A percentile compares a stretch with the other conserved stretches of the same genome.
Evolutionary conservation across 1,139 yeast species (phyloP).

Genomic region (Oligophagozyma castellii): DNA sequence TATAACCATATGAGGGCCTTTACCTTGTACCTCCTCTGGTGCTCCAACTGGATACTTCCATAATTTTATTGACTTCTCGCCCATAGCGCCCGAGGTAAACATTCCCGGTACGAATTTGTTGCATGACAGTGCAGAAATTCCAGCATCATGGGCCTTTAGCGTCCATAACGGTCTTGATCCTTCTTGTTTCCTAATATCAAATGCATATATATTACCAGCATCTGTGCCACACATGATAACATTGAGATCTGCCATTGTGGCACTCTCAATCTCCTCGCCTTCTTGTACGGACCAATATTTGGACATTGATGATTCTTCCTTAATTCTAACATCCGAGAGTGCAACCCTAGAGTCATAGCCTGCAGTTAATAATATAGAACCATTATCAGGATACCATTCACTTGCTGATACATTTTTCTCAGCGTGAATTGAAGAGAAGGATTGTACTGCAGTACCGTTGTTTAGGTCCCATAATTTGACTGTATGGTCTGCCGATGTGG

Average conservation of each 20-base stretch:
- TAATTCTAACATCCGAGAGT: slow-evolving; percentile 70
- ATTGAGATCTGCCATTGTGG: slow-evolving; percentile 58
- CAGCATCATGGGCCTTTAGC: slow-evolving; percentile 92
- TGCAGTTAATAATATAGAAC: slow-evolving; percentile 76
- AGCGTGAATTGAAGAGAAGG: slow-evolving; percentile 33
- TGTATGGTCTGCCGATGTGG: slow-evolving; percentile 91
- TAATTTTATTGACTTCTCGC: slow-evolving; percentile 71
- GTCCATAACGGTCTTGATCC: slow-evolving; percentile 76
- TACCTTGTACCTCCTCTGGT: slow-evolving; percentile 16
- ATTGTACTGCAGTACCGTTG: slow-evolving; percentile 60
- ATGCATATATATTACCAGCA: slow-evolving; percentile 77
- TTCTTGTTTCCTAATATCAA: slow-evolving; percentile 55
- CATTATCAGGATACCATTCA: slow-evolving; percentile 68
- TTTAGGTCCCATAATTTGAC: slow-evolving; percentile 91
- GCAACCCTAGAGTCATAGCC: slow-evolving; percentile 82
- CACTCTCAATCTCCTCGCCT: slow-evolving; percentile 75
- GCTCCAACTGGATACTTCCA: slow-evolving; percentile 56
- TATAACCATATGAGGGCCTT: slow-evolving; percentile 77
- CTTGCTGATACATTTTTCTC: slow-evolving; percentile 74
- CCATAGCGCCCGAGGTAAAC: slow-evolving; percentile 81
- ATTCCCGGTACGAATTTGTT: slow-evolving; percentile 58
- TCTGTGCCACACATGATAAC: slow-evolving; percentile 84
- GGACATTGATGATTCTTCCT: slow-evolving; percentile 45
- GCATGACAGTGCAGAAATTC: slow-evolving; percentile 68
- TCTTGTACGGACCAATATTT: slow-evolving; percentile 48